Evolutionary conservation across 306 rosid genomes (phyloP), one percentile per base, ranked within the genome.

Genomic region (Lathyrus oleraceus): DNA sequence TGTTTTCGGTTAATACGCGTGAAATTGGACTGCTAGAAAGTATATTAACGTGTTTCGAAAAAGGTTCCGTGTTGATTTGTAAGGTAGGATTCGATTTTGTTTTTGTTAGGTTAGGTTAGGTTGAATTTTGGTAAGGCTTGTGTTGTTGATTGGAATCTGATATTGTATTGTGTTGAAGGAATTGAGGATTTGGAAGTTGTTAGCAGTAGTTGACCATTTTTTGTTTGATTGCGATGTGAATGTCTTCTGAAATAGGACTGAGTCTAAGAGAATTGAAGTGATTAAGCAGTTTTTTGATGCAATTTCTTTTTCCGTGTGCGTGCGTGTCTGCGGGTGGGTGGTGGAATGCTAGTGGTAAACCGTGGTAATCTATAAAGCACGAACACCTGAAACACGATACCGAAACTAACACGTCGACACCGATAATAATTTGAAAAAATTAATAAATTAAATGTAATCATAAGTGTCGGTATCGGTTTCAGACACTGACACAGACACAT

Each of bases 81-180:
- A 16, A 32, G 63, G 43, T 56, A 11, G 68, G 61, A 57, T 52
- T 68, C 20, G 19, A 20, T 58, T 21, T 75, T 19, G 8, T 60
- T 39, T 19, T 20, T 1, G 19, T 20, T 77, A 8, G 56, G 48
- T 44, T 48, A n/a, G n/a, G n/a, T n/a, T 68, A 3, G 4, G 61
- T 61, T 79, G 28, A 66, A 32, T 70, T 38, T 27, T 44, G 5
- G 10, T 14, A 1, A 13, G 10, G 59, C 4, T 40, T 52, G 65
- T 70, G 71, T 19, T 17, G 67, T 73, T 60, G 30, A 48, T 71
- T 60, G 56, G 51, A 74, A 64, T 64, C 27, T 65, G 58, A 69
- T 73, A 32, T 16, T 71, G 3, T 73, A 32, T 16, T 71, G 3
- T 8, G 61, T 62, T 62, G 35, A 57, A 6, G 0, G 0, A 28